These are phyloP conservation scores for Kwoniella europaea DNA, from an alignment of 768 basidiomycete species.

Conservation along the genomic window DNA sequence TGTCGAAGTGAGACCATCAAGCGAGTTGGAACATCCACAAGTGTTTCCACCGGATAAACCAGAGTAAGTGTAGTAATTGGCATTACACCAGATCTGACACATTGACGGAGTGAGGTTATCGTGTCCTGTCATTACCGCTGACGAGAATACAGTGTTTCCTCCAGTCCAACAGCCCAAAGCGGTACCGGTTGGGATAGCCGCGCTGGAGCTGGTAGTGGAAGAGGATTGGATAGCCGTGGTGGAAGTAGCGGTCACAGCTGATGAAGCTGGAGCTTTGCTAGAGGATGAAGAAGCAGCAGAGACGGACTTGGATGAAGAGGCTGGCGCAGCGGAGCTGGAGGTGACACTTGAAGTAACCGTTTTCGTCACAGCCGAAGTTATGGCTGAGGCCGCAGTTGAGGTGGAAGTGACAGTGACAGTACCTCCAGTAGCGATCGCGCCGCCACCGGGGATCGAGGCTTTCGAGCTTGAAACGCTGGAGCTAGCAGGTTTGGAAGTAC, in stretches of 20 bases:
- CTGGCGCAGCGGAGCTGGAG: slow-evolving; percentile 7
- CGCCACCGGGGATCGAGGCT: slow-evolving; percentile 17
- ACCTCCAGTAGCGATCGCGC: slow-evolving; percentile 17
- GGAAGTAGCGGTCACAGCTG: slow-evolving; percentile 10
- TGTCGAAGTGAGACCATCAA: slow-evolving; percentile 15
- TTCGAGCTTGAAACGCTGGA: slow-evolving; percentile 2
- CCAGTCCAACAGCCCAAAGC: slow-evolving; percentile 37
- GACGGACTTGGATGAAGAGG: not conserved
- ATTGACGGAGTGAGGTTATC: slow-evolving; percentile 34
- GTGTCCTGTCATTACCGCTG: slow-evolving; percentile 32
- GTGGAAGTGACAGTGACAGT: slow-evolving; percentile 5
- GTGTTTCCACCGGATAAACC: slow-evolving; percentile 33
- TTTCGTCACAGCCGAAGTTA: slow-evolving; percentile 3
- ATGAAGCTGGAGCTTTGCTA: slow-evolving; percentile 7
- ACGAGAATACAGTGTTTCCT: slow-evolving; percentile 7
- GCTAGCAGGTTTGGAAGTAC: slow-evolving; percentile 17
- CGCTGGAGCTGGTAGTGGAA: slow-evolving; percentile 13
- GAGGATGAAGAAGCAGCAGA: slow-evolving; percentile 7
- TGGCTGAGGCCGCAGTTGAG: not conserved
- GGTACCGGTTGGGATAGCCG: slow-evolving; percentile 20
- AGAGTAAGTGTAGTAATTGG: slow-evolving; percentile 39
- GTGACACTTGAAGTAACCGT: slow-evolving; percentile 7
- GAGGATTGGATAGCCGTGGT: slow-evolving; percentile 10
- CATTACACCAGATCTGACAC: slow-evolving; percentile 47
- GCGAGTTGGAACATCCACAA: slow-evolving; percentile 37